These are phyloP conservation scores for Dissoconium aciculare DNA, from an alignment of 2,329 filamentous ascomycete species.

Conservation along the genomic window DNA sequence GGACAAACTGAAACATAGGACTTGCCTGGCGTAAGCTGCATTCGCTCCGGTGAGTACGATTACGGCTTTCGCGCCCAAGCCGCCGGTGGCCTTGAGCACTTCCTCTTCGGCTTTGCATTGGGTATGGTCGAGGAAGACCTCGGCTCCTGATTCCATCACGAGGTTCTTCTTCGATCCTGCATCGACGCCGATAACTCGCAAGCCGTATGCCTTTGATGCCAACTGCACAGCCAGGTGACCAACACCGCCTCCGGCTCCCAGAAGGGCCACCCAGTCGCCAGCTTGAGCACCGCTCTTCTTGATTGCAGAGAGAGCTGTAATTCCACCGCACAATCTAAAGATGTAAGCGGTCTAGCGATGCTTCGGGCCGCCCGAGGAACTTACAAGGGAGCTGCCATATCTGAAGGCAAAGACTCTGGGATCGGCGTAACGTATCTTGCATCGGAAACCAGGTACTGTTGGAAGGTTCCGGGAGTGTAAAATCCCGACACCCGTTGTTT, in stretches of 20 bases:
- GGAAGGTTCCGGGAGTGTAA: constrained; percentile 57
- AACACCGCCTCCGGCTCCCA: constrained; percentile 20
- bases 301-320: constrained; percentile 52
- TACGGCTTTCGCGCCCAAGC: constrained; percentile 45
- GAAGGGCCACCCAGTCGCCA: constrained; percentile 46
- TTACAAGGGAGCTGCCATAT: constrained; percentile 46
- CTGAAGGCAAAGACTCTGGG: constrained; percentile 44
- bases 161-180: constrained; percentile 49
- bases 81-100: constrained; percentile 42
- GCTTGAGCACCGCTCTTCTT: constrained; percentile 44
- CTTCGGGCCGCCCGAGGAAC: too few species aligned
- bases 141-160: constrained; percentile 45
- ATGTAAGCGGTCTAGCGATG: too few species aligned
- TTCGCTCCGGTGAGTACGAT: constrained; percentile 40
- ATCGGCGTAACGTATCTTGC: constrained; percentile 58
- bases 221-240: constrained; percentile 44
- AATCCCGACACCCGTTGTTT: constrained; percentile 48
- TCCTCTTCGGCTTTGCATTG: constrained; percentile 38
- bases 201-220: constrained; percentile 43
- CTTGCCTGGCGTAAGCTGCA: constrained; percentile 29
- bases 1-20: background rate
- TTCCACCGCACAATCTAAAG: constrained; percentile 43
- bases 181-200: constrained; percentile 52
- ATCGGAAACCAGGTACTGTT: constrained; percentile 50
- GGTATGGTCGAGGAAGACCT: constrained; percentile 50